Conservation (phyloP, 2,329 filamentous ascomycete genomes). For the Trichocomaceae sp. region DNA sequence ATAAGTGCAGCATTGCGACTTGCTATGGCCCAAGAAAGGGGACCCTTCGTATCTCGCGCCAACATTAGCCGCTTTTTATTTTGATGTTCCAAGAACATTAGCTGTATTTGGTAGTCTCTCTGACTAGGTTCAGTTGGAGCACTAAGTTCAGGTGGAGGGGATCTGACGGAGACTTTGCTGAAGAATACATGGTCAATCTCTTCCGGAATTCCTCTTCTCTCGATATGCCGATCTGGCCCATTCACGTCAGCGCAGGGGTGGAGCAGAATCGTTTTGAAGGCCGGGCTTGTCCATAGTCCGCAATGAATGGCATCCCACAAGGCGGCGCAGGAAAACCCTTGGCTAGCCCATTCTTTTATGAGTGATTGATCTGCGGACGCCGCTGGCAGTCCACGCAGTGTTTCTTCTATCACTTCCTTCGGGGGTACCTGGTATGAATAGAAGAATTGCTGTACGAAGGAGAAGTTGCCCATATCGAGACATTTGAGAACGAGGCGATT, state of each 20-base stretch:
- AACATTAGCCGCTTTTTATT: conserved; percentile 19
- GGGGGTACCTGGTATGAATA: conserved; percentile 6
- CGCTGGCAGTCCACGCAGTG: conserved; percentile 2
- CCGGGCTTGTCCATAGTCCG: conserved; percentile 6
- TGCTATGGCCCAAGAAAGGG: conserved; percentile 8
- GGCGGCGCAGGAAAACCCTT: conserved; percentile 6
- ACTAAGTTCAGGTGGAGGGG: too few relatives aligned
- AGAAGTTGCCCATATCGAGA: conserved; percentile 9
- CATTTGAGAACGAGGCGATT: conserved; percentile 8
- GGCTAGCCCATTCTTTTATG: conserved; percentile 7
- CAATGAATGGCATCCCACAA: conserved; percentile 11
- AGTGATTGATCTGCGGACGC: conserved; percentile 1
- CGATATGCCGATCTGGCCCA: conserved; percentile 1
- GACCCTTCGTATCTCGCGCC: conserved; percentile 5
- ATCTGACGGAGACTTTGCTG: background rate
- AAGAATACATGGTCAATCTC: background rate
- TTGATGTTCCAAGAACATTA: conserved; percentile 19
- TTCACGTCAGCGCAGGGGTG: background rate
- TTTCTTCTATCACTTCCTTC: conserved; percentile 9
- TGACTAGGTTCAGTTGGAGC: too few relatives aligned
- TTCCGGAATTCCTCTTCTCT: background rate
- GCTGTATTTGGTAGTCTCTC: conserved; percentile 18
- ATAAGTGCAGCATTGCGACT: conserved; percentile 6
- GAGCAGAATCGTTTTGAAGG: conserved; percentile 7
- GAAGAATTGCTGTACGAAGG: conserved; percentile 13